phyloP scores from a whole-genome alignment of 2,329 filamentous ascomycete genomes.

The Paraphoma sp. region DNA sequence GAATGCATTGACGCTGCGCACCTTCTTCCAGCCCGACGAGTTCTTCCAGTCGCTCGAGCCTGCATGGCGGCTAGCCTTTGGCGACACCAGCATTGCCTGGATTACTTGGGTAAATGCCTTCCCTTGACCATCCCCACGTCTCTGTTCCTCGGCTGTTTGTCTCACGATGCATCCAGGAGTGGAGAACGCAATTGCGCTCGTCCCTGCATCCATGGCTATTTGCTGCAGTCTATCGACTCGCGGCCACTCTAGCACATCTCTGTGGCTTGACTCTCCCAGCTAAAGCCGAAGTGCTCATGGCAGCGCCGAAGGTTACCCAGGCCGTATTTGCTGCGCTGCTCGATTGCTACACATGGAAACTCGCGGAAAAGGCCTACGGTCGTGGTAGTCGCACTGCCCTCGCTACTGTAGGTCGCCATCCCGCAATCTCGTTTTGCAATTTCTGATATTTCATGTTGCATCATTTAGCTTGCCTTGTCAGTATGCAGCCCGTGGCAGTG shows the following conservation, averaged over 20 bases:
- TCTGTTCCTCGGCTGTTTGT: constrained; percentile 15
- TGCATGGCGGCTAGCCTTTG: constrained; percentile 89
- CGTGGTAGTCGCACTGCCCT: constrained; percentile 67
- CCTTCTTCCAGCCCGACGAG: constrained; percentile 98
- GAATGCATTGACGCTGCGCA: constrained; percentile 79
- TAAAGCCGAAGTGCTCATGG: constrained; percentile 71
- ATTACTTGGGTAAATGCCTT: constrained; percentile 81
- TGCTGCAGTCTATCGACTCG: constrained; percentile 72
- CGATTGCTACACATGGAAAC: constrained; percentile 88
- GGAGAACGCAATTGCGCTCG: constrained; percentile 84
- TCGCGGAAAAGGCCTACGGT: constrained; percentile 78
- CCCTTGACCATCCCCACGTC: constrained; percentile 8
- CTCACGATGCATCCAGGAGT: constrained; percentile 72
- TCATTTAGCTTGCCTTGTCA: constrained; percentile 70
- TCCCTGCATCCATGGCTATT: constrained; percentile 92
- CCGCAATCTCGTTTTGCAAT: constrained; percentile 18
- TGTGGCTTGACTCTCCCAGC: constrained; percentile 63
- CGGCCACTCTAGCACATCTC: constrained; percentile 63
- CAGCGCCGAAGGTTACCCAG: constrained; percentile 77
- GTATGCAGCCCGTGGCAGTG: constrained; percentile 90
- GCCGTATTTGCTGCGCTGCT: constrained; percentile 76
- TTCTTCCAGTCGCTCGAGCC: constrained; percentile 96
- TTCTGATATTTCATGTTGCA: constrained; percentile 28
- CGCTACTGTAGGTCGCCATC: constrained; percentile 67
- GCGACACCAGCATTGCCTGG: constrained; percentile 79